Base-by-base conservation (phyloP, 345 rosid species). In the Gossypium thurberi region DNA sequence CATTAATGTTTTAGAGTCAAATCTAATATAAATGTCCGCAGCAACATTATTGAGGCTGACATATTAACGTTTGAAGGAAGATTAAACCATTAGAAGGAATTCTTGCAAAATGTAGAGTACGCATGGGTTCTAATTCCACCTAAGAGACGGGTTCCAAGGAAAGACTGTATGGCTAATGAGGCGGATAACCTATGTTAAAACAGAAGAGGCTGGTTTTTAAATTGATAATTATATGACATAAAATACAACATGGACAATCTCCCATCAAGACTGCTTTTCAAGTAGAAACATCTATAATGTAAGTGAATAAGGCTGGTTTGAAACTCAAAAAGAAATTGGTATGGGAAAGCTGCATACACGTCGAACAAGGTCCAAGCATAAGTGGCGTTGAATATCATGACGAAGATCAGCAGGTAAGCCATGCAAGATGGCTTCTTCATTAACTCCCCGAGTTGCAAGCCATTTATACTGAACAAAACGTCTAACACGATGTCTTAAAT, bases 401-500 rank as follows among this genome's bases (percentile, higher is more conserved):
- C 95, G 95, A 70, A 94, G 94, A 87, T 94, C 97, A 78, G 90
- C 81, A 13, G 98, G 98, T 74, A 92, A 81, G 66, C 90, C 87
- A 63, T 37, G 88, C 8, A 94, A 82, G 75, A 89, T 90, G 71
- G 90, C 26, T 77, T 94, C 97, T 84, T 92, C 97, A 52, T 87
- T 88, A 26, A 94, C 98, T 81, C 98, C 98, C 71, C 90, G 86
- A 43, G 95, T 90, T 37, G 98, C 90, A 56, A 92, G 78, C 98
- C 98, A 94, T 82, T 87, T 92, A 75, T 92, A 92, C 64, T 88
- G 97, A 74, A 81, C 95, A 73, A 88, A 92, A 44, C 92, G 84
- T 37, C 87, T 81, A 62, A 94, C 92, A 25, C 88, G 86, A 25
- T 77, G 78, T 78, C 71, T 90, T 81, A 94, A 77, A 70, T 88